Base-by-base conservation (phyloP, 805 yeast genomes). In the Cyberlindnera meyerae region DNA sequence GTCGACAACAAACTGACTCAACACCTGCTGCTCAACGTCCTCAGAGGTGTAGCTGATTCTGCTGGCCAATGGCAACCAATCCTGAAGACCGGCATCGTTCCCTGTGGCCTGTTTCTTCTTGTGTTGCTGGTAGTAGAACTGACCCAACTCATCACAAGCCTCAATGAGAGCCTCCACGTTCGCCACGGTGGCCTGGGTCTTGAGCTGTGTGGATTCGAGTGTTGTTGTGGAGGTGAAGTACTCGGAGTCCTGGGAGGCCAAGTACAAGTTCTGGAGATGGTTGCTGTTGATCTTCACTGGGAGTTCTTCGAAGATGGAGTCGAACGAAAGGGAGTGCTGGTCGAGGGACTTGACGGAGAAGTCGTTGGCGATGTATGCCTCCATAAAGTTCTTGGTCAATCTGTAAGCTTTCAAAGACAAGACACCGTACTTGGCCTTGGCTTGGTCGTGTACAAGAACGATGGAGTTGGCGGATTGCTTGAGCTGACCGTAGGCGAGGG, bases 291-390 rank as follows among this genome's bases (percentile, higher is more conserved):
- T 68, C 21, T 62, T 62, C 33, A 85, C 62, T 33, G 84, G 79
- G 34, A 87, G 60, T 62, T 86, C 95, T 40, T 78, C 82, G 47
- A 86, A 73, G 36, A 86, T 69, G 52, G 78, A 79, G 48, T 72
- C 70, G 63, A 68, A 80, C 11, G 79, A 73, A 45, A 87, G 66
- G 47, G 75, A 73, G 63, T 74, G 65, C 51, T 66, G 68, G 48
- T 71, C 73, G 50, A 86, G 67, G 47, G 71, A 75, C 49, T 77
- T 82, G 37, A 82, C 72, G 50, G 74, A 72, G 70, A 86, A 82
- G 60, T 72, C 78, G 39, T 75, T 77, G 28, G 58, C 49, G 18
- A 40, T 39, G 53, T 64, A 70, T 12, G 75, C 71, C 18, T 67
- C 68, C 44, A 86, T 55, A 60, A 79, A 87, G 43, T 69, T 66